Conservation (phyloP, 441 rosid genomes). For the Corymbia calophylla region DNA sequence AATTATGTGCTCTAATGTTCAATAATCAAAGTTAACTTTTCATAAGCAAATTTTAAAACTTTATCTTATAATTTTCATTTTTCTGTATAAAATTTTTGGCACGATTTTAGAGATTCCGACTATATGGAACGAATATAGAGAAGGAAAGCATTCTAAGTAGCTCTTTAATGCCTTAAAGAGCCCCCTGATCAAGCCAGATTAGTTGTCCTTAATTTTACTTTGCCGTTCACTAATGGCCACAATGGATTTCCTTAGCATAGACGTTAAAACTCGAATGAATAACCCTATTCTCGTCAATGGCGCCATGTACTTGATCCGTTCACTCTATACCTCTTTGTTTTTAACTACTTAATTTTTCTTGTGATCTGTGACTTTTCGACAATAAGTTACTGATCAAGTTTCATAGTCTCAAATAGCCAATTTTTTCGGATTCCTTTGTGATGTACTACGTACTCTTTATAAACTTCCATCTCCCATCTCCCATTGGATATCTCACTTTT, state of each 20-base stretch:
- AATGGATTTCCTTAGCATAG: neutral
- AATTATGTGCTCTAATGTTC: too few relatives aligned
- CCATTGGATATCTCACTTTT: neutral
- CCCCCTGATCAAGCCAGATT: neutral
- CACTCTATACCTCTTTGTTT: neutral
- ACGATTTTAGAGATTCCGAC: neutral
- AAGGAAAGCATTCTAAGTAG: neutral
- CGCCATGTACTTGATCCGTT: neutral
- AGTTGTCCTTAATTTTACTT: neutral
- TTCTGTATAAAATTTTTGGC: neutral
- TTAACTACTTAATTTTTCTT: neutral
- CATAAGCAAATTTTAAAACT: neutral
- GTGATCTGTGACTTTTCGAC: neutral
- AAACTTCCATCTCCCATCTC: neutral
- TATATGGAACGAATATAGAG: neutral
- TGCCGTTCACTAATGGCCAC: neutral
- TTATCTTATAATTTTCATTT: neutral
- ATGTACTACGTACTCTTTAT: neutral
- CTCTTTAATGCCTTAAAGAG: neutral
- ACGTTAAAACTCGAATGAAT: neutral
- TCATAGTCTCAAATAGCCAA: neutral
- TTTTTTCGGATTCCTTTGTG: neutral
- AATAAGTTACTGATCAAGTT: accelerated
- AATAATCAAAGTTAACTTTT: neutral
- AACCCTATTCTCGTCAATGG: neutral